Base-by-base conservation (phyloP, 371 early-diverging fungal species). In the Spraguea lophii region DNA sequence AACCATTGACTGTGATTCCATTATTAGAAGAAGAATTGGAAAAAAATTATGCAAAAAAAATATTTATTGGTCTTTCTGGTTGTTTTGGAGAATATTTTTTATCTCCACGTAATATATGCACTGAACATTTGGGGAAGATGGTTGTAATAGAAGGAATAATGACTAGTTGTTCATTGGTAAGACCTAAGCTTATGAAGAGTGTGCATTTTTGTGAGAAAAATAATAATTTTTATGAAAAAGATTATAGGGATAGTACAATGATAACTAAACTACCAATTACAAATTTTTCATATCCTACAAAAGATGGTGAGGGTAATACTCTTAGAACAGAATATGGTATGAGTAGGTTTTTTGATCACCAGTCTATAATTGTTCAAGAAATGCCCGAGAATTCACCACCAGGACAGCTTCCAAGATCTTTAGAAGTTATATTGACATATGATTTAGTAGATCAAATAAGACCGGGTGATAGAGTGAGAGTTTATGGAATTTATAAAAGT, bases 351-450 rank as follows among this genome's bases (percentile, higher is more conserved):
- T 72, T 82, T 12, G 90, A 94, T 71, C 84, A 84, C 62, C 95
- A 98, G 70, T 84, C 82, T 1, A 75, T 90, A 52, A 82, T 78
- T 48, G 75, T 95, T 35, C 97, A 98, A 73, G 99, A 98, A 74
- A 93, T 95, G 92, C 94, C 95, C 0, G 99, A 98, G 70, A 79
- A 88, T 30, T 82, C 95, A 1, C 93, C 91, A 15, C 80, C 92
- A 13, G 95, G 97, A 20, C 87, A 87, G 39, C 71, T 98, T 48
- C 94, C 95, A 32, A 79, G 95, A 7, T 85, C 88, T 13, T 75
- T 94, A 16, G 91, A 92, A 69, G 76, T 92, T n/a, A 76, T 95
- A 36, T 67, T 95, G 46, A 85, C 89, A 54, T 85, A 86, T 63
- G 95, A 95, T 73, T 71, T 98, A 36, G 94, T 89, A 0, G 97